Base-by-base conservation (phyloP, 441 rosid genomes). In the Euphorbia celastroides region DNA sequence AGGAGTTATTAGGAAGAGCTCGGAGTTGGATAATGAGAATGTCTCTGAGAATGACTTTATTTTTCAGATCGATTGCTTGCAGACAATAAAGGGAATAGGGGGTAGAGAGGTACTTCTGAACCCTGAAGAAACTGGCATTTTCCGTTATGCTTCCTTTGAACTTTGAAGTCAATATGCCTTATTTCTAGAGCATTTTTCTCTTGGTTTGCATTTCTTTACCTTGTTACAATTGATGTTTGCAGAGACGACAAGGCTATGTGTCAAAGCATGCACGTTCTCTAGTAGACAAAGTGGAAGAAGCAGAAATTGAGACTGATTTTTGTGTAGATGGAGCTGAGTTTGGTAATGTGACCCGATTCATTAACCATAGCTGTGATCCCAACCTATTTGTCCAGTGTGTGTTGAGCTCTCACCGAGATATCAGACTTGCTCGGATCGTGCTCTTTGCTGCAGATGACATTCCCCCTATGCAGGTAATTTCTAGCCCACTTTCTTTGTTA, bases 51-150 rank as follows among this genome's bases (percentile, higher is more conserved):
- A 86, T 58, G 82, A 82, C 59, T 86, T 61, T 69, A 84, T 84
- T 55, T 86, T 84, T 70, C 84, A 84, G 46, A 83, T 86, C 64
- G 89, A 86, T 72, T 84, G 86, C 78, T 79, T 71, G 85, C 87
- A 84, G 19, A 84, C 87, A 23, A 81, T 84, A 74, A 74, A 79
- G 9, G 86, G 72, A 61, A 71, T 82, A 16, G 88, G 79, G 12
- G 77, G 78, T 52, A 79, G 92, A 75, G 87, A 84, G 88, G 88
- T 82, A 74, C 23, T 42, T 3, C 14, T 55, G 19, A 34, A 65
- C 54, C 10, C 67, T 54, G 52, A 59, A 55, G 23, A 36, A 60
- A 54, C 31, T 52, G 23, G 48, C 36, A 65, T 22, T 60, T 31
- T 20, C 27, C 38, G 7, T 58, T 14, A 36, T 31, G 50, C 50